These are phyloP conservation scores for Auriscalpium vulgare DNA, from an alignment of 768 basidiomycete species.

Conservation along the genomic window DNA sequence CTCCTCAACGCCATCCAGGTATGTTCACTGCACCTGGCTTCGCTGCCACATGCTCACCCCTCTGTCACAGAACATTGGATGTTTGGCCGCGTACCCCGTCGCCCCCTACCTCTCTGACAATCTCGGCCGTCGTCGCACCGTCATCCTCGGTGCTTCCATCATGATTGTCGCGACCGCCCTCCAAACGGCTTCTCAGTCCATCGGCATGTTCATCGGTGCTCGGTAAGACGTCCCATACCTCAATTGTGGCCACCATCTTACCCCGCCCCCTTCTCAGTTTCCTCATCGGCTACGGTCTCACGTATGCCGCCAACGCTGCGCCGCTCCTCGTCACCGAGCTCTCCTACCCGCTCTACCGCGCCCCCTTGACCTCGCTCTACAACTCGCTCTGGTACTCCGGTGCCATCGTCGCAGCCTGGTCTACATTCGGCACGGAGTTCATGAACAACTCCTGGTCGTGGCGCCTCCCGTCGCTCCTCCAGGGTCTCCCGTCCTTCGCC, in stretches of 20 bases:
- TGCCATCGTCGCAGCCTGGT: constrained; percentile 29
- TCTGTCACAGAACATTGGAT: constrained; percentile 29
- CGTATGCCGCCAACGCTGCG: constrained; percentile 33
- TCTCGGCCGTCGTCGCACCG: constrained; percentile 29
- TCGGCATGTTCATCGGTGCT: constrained; percentile 37
- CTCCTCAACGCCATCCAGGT: constrained; percentile 30
- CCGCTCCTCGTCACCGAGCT: constrained; percentile 45
- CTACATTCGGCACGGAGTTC: constrained; percentile 36
- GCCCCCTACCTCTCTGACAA: constrained; percentile 34
- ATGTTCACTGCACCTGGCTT: constrained; percentile 3
- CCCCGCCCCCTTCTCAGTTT: constrained; percentile 18
- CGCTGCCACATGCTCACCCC: neutral
- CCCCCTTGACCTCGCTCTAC: constrained; percentile 35
- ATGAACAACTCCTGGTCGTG: constrained; percentile 31
- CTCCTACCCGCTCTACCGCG: constrained; percentile 42
- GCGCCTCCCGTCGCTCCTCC: constrained; percentile 35
- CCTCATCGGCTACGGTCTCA: constrained; percentile 35
- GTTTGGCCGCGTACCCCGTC: constrained; percentile 30
- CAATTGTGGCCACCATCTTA: neutral
- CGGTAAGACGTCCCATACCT: constrained; percentile 19
- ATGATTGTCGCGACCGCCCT: constrained; percentile 32
- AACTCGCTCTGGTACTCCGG: constrained; percentile 37
- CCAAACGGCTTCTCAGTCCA: constrained; percentile 30
- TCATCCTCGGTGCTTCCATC: constrained; percentile 31
- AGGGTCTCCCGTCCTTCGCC: constrained; percentile 25